Evolutionary conservation across 2,329 filamentous ascomycete genomes (phyloP), one percentile per base, ranked within the genome.

Genomic region (Penicillium sp.): DNA sequence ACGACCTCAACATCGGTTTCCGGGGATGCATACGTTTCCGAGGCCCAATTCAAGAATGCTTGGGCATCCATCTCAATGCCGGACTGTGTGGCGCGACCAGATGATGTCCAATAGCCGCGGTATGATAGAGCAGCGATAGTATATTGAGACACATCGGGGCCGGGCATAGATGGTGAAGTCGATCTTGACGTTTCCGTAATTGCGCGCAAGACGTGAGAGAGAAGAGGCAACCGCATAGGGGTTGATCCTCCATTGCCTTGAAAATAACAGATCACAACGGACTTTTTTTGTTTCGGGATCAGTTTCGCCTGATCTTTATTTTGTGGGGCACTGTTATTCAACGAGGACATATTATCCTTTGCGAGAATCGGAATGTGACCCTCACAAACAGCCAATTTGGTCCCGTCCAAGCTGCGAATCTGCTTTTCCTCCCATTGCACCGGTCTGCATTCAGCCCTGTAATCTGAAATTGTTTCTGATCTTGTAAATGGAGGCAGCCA

Each of bases 51-150:
- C 21, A 87, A 62, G 7, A 83, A 78, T 1, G 85, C 84, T 49
- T 77, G 72, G 1, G 83, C 78, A 64, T 91, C 87, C 17, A 76
- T 68, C 57, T 85, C 77, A 55, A 91, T 84, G 2, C 86, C 87
- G 33, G 68, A 70, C 62, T 90, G 85, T 3, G 81, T 84, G 7
- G 86, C 80, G 4, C 82, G 76, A 17, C 88, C 87, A 29, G 79
- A 76, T 2, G 85, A 90, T 10, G 76, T 88, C 87, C 87, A 91
- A 64, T 84, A 91, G 10, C 86, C 85, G 38, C 85, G 80, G 63
- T 88, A 80, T 6, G 77, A 79, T 6, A 79, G 58, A 4, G 74
- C 75, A 1, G 75, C 66, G 3, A 79, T 53, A 1, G 68, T 69
- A 64, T 72, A 64, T n/a, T 53, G 41, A 8, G 53, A 48, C 1